Base-by-base conservation (phyloP, 345 rosid species). In the Eucalyptus pumila region DNA sequence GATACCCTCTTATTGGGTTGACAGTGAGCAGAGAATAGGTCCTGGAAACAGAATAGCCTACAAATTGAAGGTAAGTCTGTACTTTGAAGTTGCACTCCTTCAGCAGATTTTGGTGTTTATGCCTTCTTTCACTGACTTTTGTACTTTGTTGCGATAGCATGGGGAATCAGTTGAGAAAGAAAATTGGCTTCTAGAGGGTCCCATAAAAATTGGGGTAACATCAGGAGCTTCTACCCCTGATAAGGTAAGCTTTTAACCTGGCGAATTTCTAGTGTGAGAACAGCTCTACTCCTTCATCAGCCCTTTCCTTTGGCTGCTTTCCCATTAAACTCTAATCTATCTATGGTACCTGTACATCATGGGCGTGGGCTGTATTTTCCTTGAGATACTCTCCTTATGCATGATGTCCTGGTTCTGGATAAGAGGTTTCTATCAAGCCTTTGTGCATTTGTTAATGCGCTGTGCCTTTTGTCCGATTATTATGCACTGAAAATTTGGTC, bases 141-240 rank as follows among this genome's bases (percentile, higher is more conserved):
- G 9, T 85, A 44, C 32, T 11, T 19, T 72, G 23, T 88, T 88
- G 47, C 51, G 17, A 85, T 76, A 96, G 99, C 98, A 95, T 51
- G 99, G 99, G 49, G 99, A 98, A 91, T 90, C 94, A 92, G 97
- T 96, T 6, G 98, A 96, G 96, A 98, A 93, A 90, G 98, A 98
- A 87, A 94, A 95, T 85, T 98, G 94, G 94, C 95, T 98, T 26
- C 99, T 97, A 8, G 91, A 93, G 92, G 99, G 99, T 42, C 97
- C 96, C 11, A 92, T 96, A 50, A 96, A 96, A 44, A 94, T 98
- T 17, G 99, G 98, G 8, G 93, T 98, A 65, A 98, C 99, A 88
- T 96, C 99, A 13, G 99, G 99, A 89, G 99, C 99, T 90, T 96
- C 99, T 27, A 98, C 99, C 26, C 98, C 99, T 5, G 99, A 98